phyloP scores from a whole-genome alignment of 768 basidiomycete genomes.

The Hebeloma cylindrosporum region DNA sequence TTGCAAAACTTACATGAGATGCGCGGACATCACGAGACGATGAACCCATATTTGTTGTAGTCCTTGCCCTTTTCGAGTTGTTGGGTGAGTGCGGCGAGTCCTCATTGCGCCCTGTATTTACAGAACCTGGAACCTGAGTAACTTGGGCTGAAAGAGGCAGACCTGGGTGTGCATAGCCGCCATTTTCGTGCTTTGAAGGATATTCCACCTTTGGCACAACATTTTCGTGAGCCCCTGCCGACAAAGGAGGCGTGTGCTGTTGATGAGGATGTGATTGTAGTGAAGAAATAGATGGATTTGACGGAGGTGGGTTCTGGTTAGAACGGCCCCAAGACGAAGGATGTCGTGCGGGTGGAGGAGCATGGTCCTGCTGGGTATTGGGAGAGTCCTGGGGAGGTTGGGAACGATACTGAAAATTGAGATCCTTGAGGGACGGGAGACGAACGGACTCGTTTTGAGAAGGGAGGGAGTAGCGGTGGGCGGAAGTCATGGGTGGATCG shows the following conservation, averaged over 20 bases:
- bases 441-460: constrained; percentile 48
- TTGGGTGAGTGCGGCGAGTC: constrained; percentile 37
- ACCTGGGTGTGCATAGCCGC: constrained; percentile 48
- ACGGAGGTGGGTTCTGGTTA: constrained; percentile 8
- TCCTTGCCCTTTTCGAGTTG: constrained; percentile 46
- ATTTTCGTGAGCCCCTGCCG: constrained; percentile 40
- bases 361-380: constrained; percentile 36
- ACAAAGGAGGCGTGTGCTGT: constrained; percentile 49
- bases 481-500: constrained; percentile 32
- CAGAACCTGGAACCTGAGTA: constrained; percentile 37
- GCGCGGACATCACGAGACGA: constrained; percentile 46
- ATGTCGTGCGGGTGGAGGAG: constrained; percentile 12
- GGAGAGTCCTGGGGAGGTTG: constrained; percentile 30
- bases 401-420: constrained; percentile 52
- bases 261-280: constrained; percentile 36
- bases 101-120: constrained; percentile 38
- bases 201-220: constrained; percentile 39
- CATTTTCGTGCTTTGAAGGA: constrained; percentile 48
- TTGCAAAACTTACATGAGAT: constrained; percentile 45
- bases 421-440: constrained; percentile 71
- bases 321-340: constrained; percentile 14
- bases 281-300: constrained; percentile 22
- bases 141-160: constrained; percentile 46
- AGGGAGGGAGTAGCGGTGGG: constrained; percentile 35
- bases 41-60: constrained; percentile 32